These are phyloP conservation scores for Rehmannia glutinosa DNA, from an alignment of 257 asterid species.

Conservation along the genomic window DNA sequence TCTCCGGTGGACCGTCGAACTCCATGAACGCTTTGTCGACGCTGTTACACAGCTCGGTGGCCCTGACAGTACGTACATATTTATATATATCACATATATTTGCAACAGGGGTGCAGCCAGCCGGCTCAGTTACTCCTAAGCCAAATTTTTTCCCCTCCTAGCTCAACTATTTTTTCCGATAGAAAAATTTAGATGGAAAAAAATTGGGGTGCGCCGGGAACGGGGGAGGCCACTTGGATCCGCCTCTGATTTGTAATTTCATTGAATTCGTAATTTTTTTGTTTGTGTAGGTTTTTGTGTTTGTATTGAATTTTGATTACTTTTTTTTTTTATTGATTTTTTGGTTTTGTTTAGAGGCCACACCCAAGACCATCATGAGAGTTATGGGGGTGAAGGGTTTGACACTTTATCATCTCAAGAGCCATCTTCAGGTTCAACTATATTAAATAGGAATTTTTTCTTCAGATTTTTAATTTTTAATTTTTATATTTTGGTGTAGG, in stretches of 20 bases:
- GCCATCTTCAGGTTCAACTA: slow-evolving; percentile 42
- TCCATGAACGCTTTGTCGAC: slow-evolving; percentile 52
- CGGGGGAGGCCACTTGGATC: too few species aligned
- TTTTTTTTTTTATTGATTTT: not conserved
- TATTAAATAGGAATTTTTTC: not conserved
- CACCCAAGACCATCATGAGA: slow-evolving; percentile 32
- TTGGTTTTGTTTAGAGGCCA: slow-evolving; percentile 24
- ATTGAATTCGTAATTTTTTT: not conserved
- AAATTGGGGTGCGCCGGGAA: too few species aligned
- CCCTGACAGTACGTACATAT: slow-evolving; percentile 44
- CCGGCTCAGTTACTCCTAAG: too few species aligned
- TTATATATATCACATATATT: too few species aligned
- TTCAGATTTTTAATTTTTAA: not conserved
- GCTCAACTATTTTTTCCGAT: too few species aligned
- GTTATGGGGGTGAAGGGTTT: slow-evolving; percentile 33
- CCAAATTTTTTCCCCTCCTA: too few species aligned
- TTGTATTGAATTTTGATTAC: not conserved
- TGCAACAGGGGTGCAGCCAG: too few species aligned
- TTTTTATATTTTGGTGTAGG: not conserved
- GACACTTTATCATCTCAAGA: slow-evolving; percentile 37
- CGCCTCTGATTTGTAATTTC: not conserved
- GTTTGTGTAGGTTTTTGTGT: not conserved
- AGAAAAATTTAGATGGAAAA: too few species aligned
- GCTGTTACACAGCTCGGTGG: slow-evolving; percentile 62
- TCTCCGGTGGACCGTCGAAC: slow-evolving; percentile 64